phyloP scores from a whole-genome alignment of 2,329 filamentous ascomycete species.

The Tolypocladium sp. region DNA sequence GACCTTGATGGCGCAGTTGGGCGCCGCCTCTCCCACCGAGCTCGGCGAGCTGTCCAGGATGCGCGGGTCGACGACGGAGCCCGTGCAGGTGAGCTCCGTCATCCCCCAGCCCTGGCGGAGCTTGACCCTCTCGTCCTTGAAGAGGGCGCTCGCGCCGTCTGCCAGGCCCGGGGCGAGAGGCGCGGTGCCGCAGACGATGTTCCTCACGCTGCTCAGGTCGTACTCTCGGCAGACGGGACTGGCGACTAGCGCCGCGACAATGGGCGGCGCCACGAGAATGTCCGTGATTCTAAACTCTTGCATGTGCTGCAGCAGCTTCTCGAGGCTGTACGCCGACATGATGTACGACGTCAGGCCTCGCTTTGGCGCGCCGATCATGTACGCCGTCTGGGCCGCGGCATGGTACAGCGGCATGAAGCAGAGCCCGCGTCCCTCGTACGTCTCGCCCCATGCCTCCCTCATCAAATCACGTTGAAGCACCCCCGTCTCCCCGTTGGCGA shows the following conservation, averaged over 20 bases:
- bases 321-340: neutral
- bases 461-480: neutral
- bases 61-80: neutral
- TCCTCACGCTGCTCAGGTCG: neutral
- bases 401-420: neutral
- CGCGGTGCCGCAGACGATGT: neutral
- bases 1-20: neutral
- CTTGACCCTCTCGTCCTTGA: neutral
- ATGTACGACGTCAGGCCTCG: neutral
- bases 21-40: neutral
- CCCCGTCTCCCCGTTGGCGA: neutral
- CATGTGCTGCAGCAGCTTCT: neutral
- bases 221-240: neutral
- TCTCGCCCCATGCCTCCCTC: neutral
- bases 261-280: neutral
- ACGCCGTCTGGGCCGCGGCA: neutral
- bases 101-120: neutral
- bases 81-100: neutral
- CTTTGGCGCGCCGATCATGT: neutral
- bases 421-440: neutral
- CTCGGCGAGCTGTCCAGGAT: neutral
- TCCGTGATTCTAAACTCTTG: neutral
- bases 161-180: neutral
- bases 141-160: neutral
- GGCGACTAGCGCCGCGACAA: neutral